These are phyloP conservation scores for Talaromyces trachyspermus DNA, from an alignment of 495 filamentous ascomycete species.

Conservation along the genomic window DNA sequence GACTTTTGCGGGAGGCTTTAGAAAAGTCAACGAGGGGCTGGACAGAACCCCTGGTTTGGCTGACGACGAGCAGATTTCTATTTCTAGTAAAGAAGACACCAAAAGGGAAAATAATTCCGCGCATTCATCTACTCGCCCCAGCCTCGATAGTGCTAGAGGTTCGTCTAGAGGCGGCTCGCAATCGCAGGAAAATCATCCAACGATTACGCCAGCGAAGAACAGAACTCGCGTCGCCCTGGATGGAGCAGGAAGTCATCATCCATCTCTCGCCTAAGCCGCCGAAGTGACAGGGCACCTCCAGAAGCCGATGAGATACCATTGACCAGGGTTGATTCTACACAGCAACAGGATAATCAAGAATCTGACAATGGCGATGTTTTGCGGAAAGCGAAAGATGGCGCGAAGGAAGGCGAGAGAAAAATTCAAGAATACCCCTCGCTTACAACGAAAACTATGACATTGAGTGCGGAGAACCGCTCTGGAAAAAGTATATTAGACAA, in stretches of 20 bases:
- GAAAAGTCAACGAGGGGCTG: conserved; percentile 40
- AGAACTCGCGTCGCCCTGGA: conserved; percentile 20
- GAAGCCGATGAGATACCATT: conserved; percentile 29
- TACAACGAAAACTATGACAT: conserved; percentile 61
- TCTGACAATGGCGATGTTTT: conserved; percentile 6
- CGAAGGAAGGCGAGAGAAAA: conserved; percentile 31
- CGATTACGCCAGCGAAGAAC: neutral
- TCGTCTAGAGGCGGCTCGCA: conserved; percentile 2
- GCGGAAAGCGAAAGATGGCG: conserved; percentile 8
- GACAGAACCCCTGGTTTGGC: conserved; percentile 49
- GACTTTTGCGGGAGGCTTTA: conserved; percentile 44
- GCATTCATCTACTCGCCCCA: conserved; percentile 1
- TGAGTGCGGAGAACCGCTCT: conserved; percentile 60
- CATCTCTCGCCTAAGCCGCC: conserved; percentile 21
- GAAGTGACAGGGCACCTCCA: too few relatives aligned
- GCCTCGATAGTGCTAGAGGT: neutral
- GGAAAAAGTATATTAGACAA: conserved; percentile 77
- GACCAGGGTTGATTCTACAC: conserved; percentile 12
- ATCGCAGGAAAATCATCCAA: neutral
- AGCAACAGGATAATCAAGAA: neutral
- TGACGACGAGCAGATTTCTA: conserved; percentile 9
- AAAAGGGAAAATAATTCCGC: conserved; percentile 5
- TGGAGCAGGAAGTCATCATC: conserved; percentile 36
- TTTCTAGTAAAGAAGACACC: conserved; percentile 5
- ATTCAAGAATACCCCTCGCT: conserved; percentile 62